These are phyloP conservation scores for Cercospora zeae-maydis DNA, from an alignment of 2,329 filamentous ascomycete genomes.

Conservation along the genomic window DNA sequence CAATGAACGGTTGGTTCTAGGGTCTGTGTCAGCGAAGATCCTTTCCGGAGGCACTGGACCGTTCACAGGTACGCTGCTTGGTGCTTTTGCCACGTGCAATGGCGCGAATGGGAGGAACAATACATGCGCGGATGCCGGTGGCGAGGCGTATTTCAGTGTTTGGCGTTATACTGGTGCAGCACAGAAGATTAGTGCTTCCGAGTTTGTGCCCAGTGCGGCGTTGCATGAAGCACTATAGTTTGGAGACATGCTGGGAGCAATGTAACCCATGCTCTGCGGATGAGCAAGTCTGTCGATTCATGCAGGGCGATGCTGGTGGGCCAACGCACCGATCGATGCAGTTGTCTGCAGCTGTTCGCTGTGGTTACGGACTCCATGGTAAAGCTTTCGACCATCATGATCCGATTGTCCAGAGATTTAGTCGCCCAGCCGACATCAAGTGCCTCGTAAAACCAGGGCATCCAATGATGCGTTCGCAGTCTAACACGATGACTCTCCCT, in stretches of 20 bases:
- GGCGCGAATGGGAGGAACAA: slow-evolving; percentile 24
- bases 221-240: slow-evolving; percentile 4
- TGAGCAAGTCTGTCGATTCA: no score
- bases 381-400: no score
- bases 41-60: slow-evolving; percentile 37
- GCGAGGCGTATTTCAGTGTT: slow-evolving; percentile 47
- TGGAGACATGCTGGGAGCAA: background rate
- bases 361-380: no score
- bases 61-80: slow-evolving; percentile 44
- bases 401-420: no score
- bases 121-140: slow-evolving; percentile 38
- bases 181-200: slow-evolving; percentile 21
- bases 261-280: background rate
- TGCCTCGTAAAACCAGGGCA: no score
- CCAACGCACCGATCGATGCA: no score
- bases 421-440: no score
- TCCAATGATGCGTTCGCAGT: no score
- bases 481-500: no score
- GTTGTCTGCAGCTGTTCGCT: no score
- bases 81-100: slow-evolving; percentile 54
- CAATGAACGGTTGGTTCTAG: slow-evolving; percentile 20
- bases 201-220: background rate
- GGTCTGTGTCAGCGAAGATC: slow-evolving; percentile 31
- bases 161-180: slow-evolving; percentile 48
- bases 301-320: no score